These are phyloP conservation scores for Cercophora samala DNA, from an alignment of 495 filamentous ascomycete species.

Conservation along the genomic window DNA sequence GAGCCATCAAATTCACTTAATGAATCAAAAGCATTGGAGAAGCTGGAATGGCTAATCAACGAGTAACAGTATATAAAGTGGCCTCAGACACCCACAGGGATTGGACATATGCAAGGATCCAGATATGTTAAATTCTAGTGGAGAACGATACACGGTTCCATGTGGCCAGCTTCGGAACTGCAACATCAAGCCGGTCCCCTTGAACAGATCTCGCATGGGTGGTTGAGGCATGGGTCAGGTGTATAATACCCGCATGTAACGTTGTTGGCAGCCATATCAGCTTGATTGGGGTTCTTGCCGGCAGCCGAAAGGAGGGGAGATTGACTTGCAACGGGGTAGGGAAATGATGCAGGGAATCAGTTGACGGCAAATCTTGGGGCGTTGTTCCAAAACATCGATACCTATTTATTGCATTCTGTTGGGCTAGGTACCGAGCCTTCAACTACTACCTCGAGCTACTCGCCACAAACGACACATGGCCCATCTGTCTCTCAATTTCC, in stretches of 20 bases:
- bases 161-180: neutral
- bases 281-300: neutral
- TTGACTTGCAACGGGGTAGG: neutral
- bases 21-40: neutral
- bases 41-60: neutral
- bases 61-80: neutral
- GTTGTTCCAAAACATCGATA: neutral
- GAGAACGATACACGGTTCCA: too few species aligned
- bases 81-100: neutral
- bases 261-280: neutral
- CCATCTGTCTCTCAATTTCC: too few species aligned
- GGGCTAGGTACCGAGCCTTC: too few species aligned
- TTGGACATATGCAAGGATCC: neutral
- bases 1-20: neutral
- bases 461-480: too few species aligned
- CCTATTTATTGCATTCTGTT: neutral
- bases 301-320: neutral
- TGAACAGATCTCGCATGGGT: neutral
- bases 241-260: slow-evolving; percentile 13
- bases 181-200: neutral
- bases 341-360: neutral
- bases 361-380: neutral
- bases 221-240: neutral
- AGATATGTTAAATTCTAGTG: neutral
- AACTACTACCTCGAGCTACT: too few species aligned